Percentiles rank a stretch among this genome's conserved stretches.
These are phyloP conservation scores for Rostrohypoxylon terebratum DNA, from an alignment of 495 filamentous ascomycete genomes.

Conservation along the genomic window DNA sequence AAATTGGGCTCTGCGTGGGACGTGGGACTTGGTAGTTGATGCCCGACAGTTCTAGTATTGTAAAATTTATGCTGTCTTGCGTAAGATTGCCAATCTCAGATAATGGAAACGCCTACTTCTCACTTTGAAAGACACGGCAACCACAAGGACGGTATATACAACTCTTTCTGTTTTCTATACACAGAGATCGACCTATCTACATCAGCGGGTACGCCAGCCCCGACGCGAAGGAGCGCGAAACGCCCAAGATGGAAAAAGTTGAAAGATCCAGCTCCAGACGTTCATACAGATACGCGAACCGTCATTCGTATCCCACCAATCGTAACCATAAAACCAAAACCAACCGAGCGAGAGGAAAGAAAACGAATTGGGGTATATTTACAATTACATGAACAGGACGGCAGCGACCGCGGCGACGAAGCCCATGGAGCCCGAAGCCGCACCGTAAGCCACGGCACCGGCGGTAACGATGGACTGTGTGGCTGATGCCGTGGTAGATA, in stretches of 20 bases:
- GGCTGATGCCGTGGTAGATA: constrained; percentile 37
- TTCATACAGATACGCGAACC: background rate
- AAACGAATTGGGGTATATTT: constrained; percentile 3
- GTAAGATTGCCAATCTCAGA: background rate
- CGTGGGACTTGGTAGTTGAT: too few relatives aligned
- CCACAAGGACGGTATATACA: constrained; percentile 19
- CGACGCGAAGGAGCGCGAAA: constrained; percentile 11
- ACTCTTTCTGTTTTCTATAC: constrained; percentile 18
- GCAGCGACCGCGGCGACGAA: constrained; percentile 30
- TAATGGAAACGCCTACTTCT: background rate
- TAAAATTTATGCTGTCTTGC: background rate
- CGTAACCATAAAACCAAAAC: background rate
- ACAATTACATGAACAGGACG: constrained; percentile 17
- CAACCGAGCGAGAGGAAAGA: background rate
- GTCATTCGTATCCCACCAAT: background rate
- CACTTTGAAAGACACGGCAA: background rate
- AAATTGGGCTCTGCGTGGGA: too few relatives aligned
- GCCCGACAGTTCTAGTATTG: background rate
- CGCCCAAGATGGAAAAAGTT: background rate
- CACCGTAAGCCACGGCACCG: constrained; percentile 46
- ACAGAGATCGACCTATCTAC: constrained; percentile 12
- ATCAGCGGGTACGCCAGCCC: constrained; percentile 18
- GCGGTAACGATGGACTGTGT: constrained; percentile 47
- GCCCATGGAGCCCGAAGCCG: constrained; percentile 21
- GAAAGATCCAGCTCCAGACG: constrained; percentile 11